Evolutionary conservation across 2,329 filamentous ascomycete genomes (phyloP).

Genomic region (Parasarocladium wereldwijsianum): DNA sequence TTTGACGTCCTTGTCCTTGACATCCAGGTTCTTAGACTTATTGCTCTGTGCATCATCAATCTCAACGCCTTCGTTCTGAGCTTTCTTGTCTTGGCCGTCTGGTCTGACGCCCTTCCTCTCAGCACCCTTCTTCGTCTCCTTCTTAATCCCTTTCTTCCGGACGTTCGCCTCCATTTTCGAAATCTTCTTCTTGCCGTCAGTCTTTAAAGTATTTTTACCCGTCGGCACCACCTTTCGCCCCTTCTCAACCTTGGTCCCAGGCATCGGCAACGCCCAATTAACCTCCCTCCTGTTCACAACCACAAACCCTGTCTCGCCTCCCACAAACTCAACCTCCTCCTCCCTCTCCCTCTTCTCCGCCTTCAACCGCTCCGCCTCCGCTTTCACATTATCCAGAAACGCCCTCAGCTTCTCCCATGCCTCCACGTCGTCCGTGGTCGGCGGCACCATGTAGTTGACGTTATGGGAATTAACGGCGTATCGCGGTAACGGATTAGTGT

Average conservation of each 20-base stretch:
- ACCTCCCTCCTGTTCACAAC: conserved; percentile 1
- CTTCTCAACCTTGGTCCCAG: background rate
- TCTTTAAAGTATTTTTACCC: background rate
- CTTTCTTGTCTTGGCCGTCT: no score
- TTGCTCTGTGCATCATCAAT: no score
- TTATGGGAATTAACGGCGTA: no score
- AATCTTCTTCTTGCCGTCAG: background rate
- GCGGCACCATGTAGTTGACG: no score
- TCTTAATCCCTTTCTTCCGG: background rate
- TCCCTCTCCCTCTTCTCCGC: background rate
- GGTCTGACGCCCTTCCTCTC: no score
- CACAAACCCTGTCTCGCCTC: conserved; percentile 1
- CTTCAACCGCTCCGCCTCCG: background rate
- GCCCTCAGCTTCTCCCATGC: no score
- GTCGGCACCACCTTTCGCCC: background rate
- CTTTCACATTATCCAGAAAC: background rate
- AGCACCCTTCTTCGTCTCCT: no score
- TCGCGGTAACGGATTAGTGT: no score
- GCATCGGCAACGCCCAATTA: conserved; percentile 3
- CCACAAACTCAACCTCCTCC: conserved; percentile 1
- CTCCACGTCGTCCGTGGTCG: no score
- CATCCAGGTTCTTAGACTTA: no score
- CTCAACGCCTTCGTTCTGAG: no score
- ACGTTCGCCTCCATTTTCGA: background rate
- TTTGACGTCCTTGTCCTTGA: no score